Conservation (phyloP, 331 rosid species). For the Prunus yedoensis region DNA sequence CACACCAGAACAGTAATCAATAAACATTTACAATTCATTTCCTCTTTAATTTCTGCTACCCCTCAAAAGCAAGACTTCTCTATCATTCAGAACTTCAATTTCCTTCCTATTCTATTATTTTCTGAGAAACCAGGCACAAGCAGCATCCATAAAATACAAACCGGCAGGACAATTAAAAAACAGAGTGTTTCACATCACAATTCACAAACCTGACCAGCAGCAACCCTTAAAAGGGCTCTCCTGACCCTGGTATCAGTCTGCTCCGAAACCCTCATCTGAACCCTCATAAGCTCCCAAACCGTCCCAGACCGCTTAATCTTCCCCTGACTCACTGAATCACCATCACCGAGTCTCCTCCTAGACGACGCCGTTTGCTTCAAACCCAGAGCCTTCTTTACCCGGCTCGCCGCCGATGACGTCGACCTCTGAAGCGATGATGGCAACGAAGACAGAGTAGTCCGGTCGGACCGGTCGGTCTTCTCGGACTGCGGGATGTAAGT, state of each 20-base stretch:
- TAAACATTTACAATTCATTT: no score
- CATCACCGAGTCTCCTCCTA: conserved; percentile 30
- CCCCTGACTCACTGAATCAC: conserved; percentile 31
- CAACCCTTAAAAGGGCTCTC: conserved; percentile 78
- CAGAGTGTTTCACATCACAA: not conserved
- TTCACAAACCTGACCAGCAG: conserved; percentile 83
- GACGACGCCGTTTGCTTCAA: conserved; percentile 57
- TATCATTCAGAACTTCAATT: not conserved
- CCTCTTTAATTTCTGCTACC: not conserved
- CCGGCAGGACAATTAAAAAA: not conserved
- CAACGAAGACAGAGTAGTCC: conserved; percentile 32
- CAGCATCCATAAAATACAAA: not conserved
- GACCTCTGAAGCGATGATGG: conserved; percentile 70
- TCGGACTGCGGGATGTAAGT: conserved; percentile 83
- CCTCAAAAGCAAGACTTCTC: not conserved
- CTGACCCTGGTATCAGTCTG: conserved; percentile 81
- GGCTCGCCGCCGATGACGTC: conserved; percentile 83
- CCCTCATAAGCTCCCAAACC: conserved; percentile 76
- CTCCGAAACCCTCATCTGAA: conserved; percentile 90
- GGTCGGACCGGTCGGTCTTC: conserved; percentile 53
- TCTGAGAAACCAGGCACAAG: not conserved
- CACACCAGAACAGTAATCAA: not conserved
- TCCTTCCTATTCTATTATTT: not conserved
- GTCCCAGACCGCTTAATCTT: conserved; percentile 56
- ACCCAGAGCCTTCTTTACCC: conserved; percentile 83